Conservation (phyloP, 2,329 filamentous ascomycete species). For the Didymella arachidicola region DNA sequence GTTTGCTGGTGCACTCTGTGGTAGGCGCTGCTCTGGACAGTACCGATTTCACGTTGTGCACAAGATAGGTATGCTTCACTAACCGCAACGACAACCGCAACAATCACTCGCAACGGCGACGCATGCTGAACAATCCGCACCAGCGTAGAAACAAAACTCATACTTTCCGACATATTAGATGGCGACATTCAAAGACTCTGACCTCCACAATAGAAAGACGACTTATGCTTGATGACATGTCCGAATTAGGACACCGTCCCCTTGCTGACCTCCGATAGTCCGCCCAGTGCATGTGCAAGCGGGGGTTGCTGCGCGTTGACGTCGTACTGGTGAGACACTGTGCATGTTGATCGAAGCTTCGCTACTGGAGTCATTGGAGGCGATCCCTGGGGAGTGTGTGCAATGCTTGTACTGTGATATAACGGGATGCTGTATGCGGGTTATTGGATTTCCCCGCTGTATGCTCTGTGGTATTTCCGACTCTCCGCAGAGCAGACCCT, state of each 20-base stretch:
- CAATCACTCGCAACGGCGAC: neutral
- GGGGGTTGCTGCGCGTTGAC: neutral
- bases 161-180: neutral
- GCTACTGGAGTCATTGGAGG: neutral
- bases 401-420: neutral
- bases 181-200: neutral
- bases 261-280: neutral
- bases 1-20: too few relatives aligned
- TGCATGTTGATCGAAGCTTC: neutral
- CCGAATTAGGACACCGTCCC: too few relatives aligned
- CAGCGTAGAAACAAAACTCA: neutral
- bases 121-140: neutral
- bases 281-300: neutral
- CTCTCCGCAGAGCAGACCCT: neutral
- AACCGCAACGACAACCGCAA: neutral
- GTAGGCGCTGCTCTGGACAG: neutral
- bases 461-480: neutral
- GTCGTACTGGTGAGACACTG: neutral
- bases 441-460: neutral
- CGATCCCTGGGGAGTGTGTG: neutral
- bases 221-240: neutral
- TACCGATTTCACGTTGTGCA: neutral
- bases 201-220: neutral
- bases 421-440: neutral
- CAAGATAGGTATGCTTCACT: neutral